Conservation (phyloP, 2,329 filamentous ascomycete genomes). For the Fusarium globosum region DNA sequence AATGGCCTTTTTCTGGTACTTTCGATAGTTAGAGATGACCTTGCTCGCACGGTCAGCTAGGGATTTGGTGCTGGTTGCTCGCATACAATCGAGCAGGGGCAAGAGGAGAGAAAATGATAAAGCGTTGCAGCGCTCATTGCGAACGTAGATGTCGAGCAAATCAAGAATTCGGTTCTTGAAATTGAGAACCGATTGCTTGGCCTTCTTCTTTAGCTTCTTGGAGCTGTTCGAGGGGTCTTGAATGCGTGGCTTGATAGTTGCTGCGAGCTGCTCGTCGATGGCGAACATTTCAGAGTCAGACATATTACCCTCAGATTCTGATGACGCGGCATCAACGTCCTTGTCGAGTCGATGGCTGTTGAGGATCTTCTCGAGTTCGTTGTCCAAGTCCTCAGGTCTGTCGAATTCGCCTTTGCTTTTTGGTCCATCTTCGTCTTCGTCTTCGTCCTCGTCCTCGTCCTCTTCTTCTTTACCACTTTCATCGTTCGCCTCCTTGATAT, state of each 20-base stretch:
- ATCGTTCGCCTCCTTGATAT: constrained; percentile 56
- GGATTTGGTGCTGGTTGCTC: constrained; percentile 80
- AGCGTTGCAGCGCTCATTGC: constrained; percentile 76
- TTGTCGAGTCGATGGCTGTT: constrained; percentile 75
- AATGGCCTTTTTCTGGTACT: constrained; percentile 73
- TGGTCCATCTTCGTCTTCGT: constrained; percentile 55
- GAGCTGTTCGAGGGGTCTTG: constrained; percentile 68
- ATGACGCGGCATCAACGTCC: constrained; percentile 65
- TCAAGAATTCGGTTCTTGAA: constrained; percentile 97
- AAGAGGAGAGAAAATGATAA: constrained; percentile 77
- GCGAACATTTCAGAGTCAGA: constrained; percentile 95
- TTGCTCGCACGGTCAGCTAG: constrained; percentile 78
- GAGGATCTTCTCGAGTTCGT: constrained; percentile 80
- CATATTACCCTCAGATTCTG: constrained; percentile 82
- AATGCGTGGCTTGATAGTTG: constrained; percentile 83
- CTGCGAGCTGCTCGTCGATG: constrained; percentile 83
- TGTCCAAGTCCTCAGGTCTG: constrained; percentile 68
- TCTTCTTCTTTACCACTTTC: constrained; percentile 56
- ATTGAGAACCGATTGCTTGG: constrained; percentile 88
- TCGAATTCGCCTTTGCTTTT: constrained; percentile 56
- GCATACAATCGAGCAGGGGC: constrained; percentile 80
- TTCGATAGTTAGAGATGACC: constrained; percentile 79
- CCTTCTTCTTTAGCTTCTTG: constrained; percentile 87
- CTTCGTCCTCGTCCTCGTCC: constrained; percentile 57
- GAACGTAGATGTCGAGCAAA: constrained; percentile 85